phyloP scores from a whole-genome alignment of 2,329 filamentous ascomycete species.

The Blastomyces gilchristii region DNA sequence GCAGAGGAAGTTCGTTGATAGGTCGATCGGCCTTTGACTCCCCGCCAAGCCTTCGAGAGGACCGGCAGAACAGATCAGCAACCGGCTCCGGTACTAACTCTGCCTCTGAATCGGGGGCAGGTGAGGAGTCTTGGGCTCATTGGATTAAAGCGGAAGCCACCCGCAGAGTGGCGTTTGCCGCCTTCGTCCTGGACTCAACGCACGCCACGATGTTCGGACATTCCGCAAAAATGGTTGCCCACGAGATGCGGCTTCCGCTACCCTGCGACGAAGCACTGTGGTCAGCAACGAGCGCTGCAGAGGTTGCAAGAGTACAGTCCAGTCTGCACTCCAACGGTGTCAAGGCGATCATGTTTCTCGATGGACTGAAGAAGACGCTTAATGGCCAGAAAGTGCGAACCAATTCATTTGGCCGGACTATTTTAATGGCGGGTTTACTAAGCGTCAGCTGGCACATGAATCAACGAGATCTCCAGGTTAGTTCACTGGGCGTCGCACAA shows the following conservation, averaged over 20 bases:
- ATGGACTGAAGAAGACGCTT: conserved; percentile 80
- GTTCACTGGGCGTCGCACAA: conserved; percentile 68
- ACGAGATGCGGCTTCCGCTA: conserved; percentile 82
- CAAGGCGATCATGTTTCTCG: conserved; percentile 77
- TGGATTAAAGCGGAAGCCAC: conserved; percentile 96
- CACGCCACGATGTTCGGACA: conserved; percentile 98
- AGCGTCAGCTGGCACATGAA: conserved; percentile 98
- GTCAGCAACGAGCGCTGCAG: conserved; percentile 77
- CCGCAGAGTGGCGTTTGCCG: conserved; percentile 77
- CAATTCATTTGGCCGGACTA: conserved; percentile 84
- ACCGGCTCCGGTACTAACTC: conserved; percentile 34
- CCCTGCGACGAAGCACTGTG: conserved; percentile 90
- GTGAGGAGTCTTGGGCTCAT: conserved; percentile 87
- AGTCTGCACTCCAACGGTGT: conserved; percentile 70
- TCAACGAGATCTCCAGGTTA: conserved; percentile 86
- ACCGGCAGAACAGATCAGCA: conserved; percentile 34
- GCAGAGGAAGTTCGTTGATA: conserved; percentile 80
- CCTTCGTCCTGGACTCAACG: conserved; percentile 89
- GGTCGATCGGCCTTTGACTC: conserved; percentile 77
- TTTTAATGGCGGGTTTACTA: conserved; percentile 85
- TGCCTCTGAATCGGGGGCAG: conserved; percentile 55
- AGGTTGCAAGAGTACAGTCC: conserved; percentile 74
- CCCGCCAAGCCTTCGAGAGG: conserved; percentile 62
- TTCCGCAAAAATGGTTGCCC: conserved; percentile 90
- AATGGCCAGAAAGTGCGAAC: conserved; percentile 78